Evolutionary conservation across 129 eudicot species (phyloP).

Genomic region (Escallonia rubra): DNA sequence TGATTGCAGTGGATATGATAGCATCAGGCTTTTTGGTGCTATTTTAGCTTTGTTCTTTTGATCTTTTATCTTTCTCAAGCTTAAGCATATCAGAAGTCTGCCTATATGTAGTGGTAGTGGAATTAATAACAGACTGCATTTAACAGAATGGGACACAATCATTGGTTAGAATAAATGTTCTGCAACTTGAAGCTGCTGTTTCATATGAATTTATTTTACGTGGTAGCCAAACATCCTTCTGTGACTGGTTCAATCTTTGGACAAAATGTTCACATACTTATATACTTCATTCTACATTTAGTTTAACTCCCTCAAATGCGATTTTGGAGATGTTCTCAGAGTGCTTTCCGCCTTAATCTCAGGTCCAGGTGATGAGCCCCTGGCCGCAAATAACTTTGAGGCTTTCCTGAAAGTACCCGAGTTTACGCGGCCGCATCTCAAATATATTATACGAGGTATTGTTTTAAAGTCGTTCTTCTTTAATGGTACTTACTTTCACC

Average conservation of each 20-base stretch:
- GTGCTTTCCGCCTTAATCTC: constrained; percentile 32
- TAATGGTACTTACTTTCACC: background rate
- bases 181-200: background rate
- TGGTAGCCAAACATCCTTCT: background rate
- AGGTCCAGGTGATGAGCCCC: constrained; percentile 99
- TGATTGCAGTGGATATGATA: background rate
- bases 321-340: constrained; percentile 27
- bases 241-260: background rate
- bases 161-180: no score
- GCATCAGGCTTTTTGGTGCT: background rate
- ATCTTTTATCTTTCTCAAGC: no score
- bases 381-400: constrained; percentile 75
- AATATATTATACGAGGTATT: constrained; percentile 95
- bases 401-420: constrained; percentile 93
- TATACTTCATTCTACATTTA: no score
- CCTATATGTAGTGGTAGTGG: background rate
- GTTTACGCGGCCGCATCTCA: constrained; percentile 89
- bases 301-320: background rate
- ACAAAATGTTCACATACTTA: background rate
- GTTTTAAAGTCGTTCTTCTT: constrained; percentile 2
- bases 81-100: no score
- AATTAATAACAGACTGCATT: background rate
- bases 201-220: background rate
- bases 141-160: no score
- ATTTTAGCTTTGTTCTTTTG: background rate